Evolutionary conservation across 352 stramenopile species (phyloP), one percentile per base, ranked within the genome.

Genomic region (Globisporangium takayamanum): DNA sequence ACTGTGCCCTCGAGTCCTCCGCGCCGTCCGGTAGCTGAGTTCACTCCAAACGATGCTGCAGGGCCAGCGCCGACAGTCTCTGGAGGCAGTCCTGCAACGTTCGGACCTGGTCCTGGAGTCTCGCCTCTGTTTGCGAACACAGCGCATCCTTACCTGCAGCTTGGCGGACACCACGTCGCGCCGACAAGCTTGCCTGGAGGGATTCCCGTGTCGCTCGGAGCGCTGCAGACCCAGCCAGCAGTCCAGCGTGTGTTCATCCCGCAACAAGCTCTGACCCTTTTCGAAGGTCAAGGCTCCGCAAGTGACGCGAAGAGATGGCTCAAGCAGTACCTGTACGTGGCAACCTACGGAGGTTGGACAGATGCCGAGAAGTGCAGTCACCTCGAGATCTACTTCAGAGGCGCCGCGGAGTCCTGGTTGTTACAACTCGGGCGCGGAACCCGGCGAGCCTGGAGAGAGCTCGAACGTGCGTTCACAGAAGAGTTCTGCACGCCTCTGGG

Each of bases 321-420:
- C 1, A 52, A 52, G 47, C 47, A 52, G 22, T 52, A 52, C 22
- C 6, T n/a, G 47, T 52, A 37, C 3, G 4, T 52, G 1, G 22
- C 25, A 0, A 52, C 11, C 22, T 36, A 52, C 47, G 47, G 47
- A n/a, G 26, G 26, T 18, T 52, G 47, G 47, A 37, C 47, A 0
- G 47, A 52, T 7, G 20, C 6, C 5, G 47, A 52, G 25, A 52
- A 52, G 47, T 52, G 47, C 25, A 36, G 26, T 10, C 20, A 52
- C 25, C 28, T 52, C 47, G 47, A 52, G 47, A 52, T 52, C 14
- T 52, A 52, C 14, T 33, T 52, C 10, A 22, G 47, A 22, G 47
- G 47, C 12, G 47, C 47, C 5, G 47, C 47, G 0, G 47, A 52
- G 12, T 52, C 47, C 5, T 52, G 47, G 47, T 18, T 37, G 18